phyloP scores from a whole-genome alignment of 345 rosid species.

The Kandelia obovata region DNA sequence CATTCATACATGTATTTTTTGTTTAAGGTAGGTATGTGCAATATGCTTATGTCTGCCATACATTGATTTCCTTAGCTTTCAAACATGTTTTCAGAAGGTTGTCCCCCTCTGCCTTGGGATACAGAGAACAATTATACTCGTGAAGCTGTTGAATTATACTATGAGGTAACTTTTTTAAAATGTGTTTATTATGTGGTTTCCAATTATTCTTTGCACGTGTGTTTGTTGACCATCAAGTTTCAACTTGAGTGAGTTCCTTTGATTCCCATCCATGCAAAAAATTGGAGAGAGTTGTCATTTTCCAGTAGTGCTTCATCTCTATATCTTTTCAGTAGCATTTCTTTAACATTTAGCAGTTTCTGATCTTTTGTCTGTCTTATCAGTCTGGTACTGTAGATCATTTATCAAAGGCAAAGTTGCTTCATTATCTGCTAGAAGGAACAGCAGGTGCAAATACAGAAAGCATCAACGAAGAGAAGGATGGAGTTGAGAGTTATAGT shows the following conservation, averaged over 20 bases:
- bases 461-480: slow-evolving; percentile 44
- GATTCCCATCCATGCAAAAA: neutral
- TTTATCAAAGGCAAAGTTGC: slow-evolving; percentile 50
- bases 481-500: slow-evolving; percentile 21
- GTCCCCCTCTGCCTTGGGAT: slow-evolving; percentile 78
- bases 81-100: slow-evolving; percentile 79
- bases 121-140: slow-evolving; percentile 57
- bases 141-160: slow-evolving; percentile 70
- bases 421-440: slow-evolving; percentile 70
- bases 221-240: neutral
- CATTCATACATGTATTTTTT: no score
- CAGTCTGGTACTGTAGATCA: slow-evolving; percentile 60
- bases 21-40: neutral
- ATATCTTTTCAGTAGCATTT: neutral
- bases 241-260: neutral
- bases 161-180: slow-evolving; percentile 54
- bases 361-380: slow-evolving; percentile 11
- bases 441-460: slow-evolving; percentile 68
- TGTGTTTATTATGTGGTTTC: neutral
- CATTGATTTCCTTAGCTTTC: slow-evolving; percentile 52
- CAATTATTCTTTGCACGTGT: neutral
- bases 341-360: neutral
- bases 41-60: neutral
- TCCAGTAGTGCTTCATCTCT: neutral
- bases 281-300: neutral